Conservation (phyloP, 2,329 filamentous ascomycete species). For the Ophiostoma quercus region DNA sequence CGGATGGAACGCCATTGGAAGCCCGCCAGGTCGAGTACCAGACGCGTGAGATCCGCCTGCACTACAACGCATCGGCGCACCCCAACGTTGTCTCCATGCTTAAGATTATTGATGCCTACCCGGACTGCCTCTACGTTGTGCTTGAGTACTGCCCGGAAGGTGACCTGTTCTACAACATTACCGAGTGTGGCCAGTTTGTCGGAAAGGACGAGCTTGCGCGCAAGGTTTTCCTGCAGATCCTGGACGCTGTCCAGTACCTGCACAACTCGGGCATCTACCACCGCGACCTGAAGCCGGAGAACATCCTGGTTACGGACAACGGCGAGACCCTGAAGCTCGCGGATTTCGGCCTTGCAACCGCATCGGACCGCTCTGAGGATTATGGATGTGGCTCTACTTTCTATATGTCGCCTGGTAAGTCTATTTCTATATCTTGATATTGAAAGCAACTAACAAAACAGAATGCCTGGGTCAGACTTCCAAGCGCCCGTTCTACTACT, state of each 20-base stretch:
- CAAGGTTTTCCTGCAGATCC: constrained; percentile 84
- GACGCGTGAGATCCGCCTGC: constrained; percentile 84
- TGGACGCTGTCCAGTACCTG: constrained; percentile 95
- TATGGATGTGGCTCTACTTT: constrained; percentile 98
- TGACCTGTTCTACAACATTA: constrained; percentile 96
- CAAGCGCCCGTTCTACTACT: constrained; percentile 74
- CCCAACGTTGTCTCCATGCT: constrained; percentile 89
- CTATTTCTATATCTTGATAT: not conserved
- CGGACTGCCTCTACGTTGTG: constrained; percentile 91
- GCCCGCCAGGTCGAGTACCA: constrained; percentile 83
- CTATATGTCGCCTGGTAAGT: constrained; percentile 84
- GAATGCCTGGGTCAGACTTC: constrained; percentile 79
- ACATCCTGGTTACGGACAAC: constrained; percentile 84
- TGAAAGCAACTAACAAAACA: constrained; percentile 39
- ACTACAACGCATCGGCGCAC: constrained; percentile 83
- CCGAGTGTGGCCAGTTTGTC: constrained; percentile 86
- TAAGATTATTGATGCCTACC: constrained; percentile 87
- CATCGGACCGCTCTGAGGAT: constrained; percentile 77
- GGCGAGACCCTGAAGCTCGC: constrained; percentile 91
- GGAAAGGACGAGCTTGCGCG: constrained; percentile 85
- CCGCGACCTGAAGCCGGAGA: constrained; percentile 95
- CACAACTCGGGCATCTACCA: constrained; percentile 93
- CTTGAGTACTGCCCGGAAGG: constrained; percentile 96
- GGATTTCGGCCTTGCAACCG: constrained; percentile 93
- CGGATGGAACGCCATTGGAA: constrained; percentile 66